phyloP scores from a whole-genome alignment of 2,329 filamentous ascomycete genomes.

The Aspergillus candidus region DNA sequence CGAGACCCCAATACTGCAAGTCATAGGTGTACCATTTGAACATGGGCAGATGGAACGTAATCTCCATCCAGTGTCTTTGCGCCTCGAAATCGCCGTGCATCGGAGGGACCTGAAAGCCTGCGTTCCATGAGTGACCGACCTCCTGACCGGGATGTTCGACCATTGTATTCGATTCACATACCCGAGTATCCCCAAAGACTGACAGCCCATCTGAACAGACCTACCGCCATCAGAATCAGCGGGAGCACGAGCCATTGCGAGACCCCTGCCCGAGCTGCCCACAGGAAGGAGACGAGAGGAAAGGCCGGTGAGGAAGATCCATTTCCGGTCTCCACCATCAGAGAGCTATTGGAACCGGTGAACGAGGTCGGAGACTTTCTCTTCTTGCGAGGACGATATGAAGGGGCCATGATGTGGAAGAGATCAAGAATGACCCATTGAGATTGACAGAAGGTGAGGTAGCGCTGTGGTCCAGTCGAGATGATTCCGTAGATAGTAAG shows the following conservation, averaged over 20 bases:
- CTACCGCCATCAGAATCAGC: conserved; percentile 79
- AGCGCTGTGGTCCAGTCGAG: not conserved
- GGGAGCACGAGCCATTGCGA: conserved; percentile 93
- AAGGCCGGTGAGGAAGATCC: conserved; percentile 62
- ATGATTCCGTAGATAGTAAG: not conserved
- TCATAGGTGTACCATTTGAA: conserved; percentile 99
- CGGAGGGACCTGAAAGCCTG: conserved; percentile 73
- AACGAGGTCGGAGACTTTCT: conserved; percentile 30
- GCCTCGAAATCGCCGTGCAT: conserved; percentile 98
- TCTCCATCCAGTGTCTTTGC: conserved; percentile 97
- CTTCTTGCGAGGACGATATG: conserved; percentile 43
- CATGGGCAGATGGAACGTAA: conserved; percentile 80
- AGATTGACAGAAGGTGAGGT: conserved; percentile 14
- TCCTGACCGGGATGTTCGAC: not conserved
- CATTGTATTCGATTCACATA: conserved; percentile 33
- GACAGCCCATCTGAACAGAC: conserved; percentile 87
- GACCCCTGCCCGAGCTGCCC: conserved; percentile 73
- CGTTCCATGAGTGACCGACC: conserved; percentile 6
- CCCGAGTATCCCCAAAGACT: conserved; percentile 94
- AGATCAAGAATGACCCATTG: conserved; percentile 20
- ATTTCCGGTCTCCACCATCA: conserved; percentile 40
- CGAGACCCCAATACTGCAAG: conserved; percentile 92
- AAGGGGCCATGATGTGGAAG: conserved; percentile 22
- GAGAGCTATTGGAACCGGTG: conserved; percentile 36
- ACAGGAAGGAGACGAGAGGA: conserved; percentile 87